phyloP scores from a whole-genome alignment of 179 eudicot species.

The Beta corolliflora region DNA sequence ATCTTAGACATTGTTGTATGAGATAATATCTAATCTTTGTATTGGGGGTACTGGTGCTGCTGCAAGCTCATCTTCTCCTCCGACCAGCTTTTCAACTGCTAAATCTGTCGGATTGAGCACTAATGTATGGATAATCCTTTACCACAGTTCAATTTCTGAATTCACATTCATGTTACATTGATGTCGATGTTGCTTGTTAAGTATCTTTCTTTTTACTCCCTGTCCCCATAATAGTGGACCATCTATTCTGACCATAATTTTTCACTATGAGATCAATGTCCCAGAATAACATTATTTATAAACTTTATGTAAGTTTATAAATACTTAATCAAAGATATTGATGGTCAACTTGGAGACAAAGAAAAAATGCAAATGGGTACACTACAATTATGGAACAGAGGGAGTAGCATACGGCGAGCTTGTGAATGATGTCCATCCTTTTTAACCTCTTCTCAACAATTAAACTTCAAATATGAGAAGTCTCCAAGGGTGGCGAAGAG shows the following conservation, averaged over 20 bases:
- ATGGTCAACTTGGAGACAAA: no score
- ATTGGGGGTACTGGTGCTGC: conserved; percentile 43
- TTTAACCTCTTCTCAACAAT: not conserved
- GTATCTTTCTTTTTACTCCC: not conserved
- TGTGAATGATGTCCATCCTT: not conserved
- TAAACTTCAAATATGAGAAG: not conserved
- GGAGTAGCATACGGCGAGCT: not conserved
- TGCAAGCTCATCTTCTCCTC: conserved; percentile 69
- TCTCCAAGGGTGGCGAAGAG: not conserved
- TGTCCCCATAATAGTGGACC: no score
- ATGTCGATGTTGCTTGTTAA: not conserved
- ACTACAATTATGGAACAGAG: no score
- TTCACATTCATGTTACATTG: not conserved
- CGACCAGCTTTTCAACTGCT: conserved; percentile 39
- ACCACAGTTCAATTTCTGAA: not conserved
- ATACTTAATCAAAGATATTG: no score
- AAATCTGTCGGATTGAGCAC: conserved; percentile 48
- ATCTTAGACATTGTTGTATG: conserved; percentile 53
- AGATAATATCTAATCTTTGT: conserved; percentile 67
- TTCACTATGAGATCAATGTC: no score
- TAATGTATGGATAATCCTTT: conserved; percentile 25
- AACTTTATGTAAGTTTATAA: no score
- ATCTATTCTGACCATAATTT: no score
- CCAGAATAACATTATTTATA: no score
- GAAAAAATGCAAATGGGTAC: no score